Evolutionary conservation across 306 rosid genomes (phyloP), one percentile per base, ranked within the genome.

Genomic region (Spatholobus suberectus): DNA sequence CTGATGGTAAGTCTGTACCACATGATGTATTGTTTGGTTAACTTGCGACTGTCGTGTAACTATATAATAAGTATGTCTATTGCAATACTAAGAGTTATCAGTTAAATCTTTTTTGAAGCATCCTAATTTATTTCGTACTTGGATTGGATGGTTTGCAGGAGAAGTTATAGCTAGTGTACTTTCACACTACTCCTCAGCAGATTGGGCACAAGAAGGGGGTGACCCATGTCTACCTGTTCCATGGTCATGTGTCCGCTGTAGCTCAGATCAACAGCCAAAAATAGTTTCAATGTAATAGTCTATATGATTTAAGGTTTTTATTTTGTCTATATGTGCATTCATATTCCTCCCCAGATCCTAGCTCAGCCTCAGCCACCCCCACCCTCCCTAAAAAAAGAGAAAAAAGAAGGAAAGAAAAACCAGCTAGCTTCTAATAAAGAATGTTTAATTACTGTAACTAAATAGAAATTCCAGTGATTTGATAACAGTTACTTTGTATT

Each of bases 211-310:
- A 59, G 98, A 96, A 88, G 97, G 97, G 5, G 99, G 99, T 63
- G 99, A 96, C 57, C 97, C 99, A n/a, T 96, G 98, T 87, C 74
- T 90, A 51, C 99, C 99, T 73, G 98, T 88, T 84, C 91, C 99
- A 29, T 96, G 99, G 99, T 91, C 99, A 43, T 96, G 99, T 98
- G 83, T 94, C 87, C 92, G 67, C 18, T 96, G 99, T 77, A 92
- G 85, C 91, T 81, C 94, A 34, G 95, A 94, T 86, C 86, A 81
- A 59, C 97, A 73, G 41, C 98, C 98, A 85, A 91, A 89, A 85
- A 86, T 96, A 85, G 84, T 88, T 91, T 88, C 91, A 88, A 87
- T 96, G 99, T 96, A 92, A 81, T 47, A 66, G 46, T 86, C 82
- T 65, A 57, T 49, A 24, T 62, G 49, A 51, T 62, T 43, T 75